Conservation (phyloP, 208 protist species). For the Willaertia magna region DNA sequence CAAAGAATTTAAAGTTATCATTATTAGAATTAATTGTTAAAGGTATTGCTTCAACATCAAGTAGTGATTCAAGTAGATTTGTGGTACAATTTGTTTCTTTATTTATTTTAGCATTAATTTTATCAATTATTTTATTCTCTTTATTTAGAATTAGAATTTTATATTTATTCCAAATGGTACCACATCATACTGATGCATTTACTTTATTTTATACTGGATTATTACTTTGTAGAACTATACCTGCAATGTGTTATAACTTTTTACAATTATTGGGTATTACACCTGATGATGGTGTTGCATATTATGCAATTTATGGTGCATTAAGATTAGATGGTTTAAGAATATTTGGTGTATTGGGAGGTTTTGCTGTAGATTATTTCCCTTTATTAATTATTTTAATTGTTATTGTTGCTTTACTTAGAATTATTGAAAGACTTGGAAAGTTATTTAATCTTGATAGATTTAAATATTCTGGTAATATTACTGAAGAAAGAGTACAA, state of each 20-base stretch:
- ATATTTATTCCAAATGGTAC: background rate
- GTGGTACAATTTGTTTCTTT: background rate
- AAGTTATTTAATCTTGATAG: background rate
- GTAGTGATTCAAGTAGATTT: background rate
- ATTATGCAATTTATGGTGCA: background rate
- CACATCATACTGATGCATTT: background rate
- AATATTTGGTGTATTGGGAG: background rate
- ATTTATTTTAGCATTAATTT: background rate
- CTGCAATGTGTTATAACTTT: background rate
- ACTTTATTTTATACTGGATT: background rate
- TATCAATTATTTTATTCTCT: background rate
- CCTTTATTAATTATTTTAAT: background rate
- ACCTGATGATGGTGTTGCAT: background rate
- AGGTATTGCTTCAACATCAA: too few species aligned
- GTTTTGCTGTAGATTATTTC: background rate
- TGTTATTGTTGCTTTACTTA: background rate
- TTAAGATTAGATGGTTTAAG: background rate
- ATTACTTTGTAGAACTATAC: background rate
- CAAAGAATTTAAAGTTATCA: background rate
- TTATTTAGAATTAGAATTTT: background rate
- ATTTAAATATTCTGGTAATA: background rate
- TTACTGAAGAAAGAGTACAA: background rate
- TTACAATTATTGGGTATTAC: background rate
- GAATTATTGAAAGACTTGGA: background rate
- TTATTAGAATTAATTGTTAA: background rate